These are phyloP conservation scores for Coix lacrymajobi DNA, from an alignment of 176 grass and related monocot species.

Conservation along the genomic window DNA sequence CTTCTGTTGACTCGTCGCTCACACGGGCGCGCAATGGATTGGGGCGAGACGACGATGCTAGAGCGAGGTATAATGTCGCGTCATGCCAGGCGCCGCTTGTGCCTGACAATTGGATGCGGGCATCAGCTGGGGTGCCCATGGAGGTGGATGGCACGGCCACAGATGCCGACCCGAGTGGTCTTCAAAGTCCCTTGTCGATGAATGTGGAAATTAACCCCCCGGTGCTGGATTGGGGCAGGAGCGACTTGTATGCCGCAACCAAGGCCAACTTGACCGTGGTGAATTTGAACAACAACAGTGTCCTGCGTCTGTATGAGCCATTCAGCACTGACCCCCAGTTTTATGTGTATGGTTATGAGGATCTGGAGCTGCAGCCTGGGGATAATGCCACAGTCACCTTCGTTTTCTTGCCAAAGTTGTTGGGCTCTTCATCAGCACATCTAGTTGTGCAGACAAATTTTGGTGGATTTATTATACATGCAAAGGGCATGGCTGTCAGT, in stretches of 20 bases:
- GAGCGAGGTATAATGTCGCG: conserved; percentile 17
- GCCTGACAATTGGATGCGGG: conserved; percentile 82
- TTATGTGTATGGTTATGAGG: conserved; percentile 68
- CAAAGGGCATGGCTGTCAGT: conserved; percentile 57
- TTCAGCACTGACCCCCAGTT: conserved; percentile 86
- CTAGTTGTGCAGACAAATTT: conserved; percentile 85
- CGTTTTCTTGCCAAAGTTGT: conserved; percentile 73
- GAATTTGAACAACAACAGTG: conserved; percentile 57
- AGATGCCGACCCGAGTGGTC: conserved; percentile 24
- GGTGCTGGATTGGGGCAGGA: conserved; percentile 75
- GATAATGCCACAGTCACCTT: conserved; percentile 63
- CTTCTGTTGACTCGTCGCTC: conserved; percentile 37
- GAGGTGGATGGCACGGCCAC: conserved; percentile 40
- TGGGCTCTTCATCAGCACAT: conserved; percentile 68
- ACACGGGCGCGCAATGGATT: conserved; percentile 13
- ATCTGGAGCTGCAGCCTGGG: conserved; percentile 59
- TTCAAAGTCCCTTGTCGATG: conserved; percentile 44
- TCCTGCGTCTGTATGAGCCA: conserved; percentile 62
- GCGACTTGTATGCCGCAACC: conserved; percentile 62
- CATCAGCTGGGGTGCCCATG: conserved; percentile 39
- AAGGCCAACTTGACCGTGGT: conserved; percentile 56
- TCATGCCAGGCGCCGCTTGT: conserved; percentile 71
- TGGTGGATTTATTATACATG: conserved; percentile 90
- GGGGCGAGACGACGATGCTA: conserved; percentile 25
- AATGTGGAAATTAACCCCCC: conserved; percentile 68